Conservation (phyloP, 148 eudicot species). For the Rhododendron mucronatum region DNA sequence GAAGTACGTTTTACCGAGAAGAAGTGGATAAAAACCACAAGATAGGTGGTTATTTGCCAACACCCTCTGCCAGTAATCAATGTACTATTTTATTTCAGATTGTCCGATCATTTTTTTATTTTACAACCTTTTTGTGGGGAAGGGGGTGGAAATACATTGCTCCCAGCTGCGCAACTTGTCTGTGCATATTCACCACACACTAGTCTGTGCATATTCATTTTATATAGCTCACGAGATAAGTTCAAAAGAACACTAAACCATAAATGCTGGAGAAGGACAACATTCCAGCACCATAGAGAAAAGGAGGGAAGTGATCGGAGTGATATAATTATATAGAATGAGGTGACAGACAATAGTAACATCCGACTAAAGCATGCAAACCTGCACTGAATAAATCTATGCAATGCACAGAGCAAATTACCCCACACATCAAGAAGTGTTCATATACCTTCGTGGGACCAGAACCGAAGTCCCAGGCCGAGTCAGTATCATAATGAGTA, state of each 20-base stretch:
- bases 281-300: slow-evolving; percentile 2
- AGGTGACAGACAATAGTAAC: not conserved
- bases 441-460: slow-evolving; percentile 48
- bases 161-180: not conserved
- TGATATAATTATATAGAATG: not conserved
- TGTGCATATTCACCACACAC: not conserved
- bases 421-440: not conserved
- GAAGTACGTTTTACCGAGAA: not conserved
- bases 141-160: not conserved
- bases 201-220: not conserved
- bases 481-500: slow-evolving; percentile 49
- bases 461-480: slow-evolving; percentile 48
- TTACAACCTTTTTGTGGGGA: not conserved
- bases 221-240: not conserved
- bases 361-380: not conserved
- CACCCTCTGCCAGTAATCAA: not conserved
- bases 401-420: not conserved
- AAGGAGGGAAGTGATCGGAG: not conserved
- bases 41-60: not conserved
- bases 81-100: not conserved
- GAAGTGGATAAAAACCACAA: not conserved
- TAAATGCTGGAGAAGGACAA: not conserved
- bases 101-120: not conserved
- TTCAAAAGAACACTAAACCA: not conserved
- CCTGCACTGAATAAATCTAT: slow-evolving; percentile 2